phyloP scores from a whole-genome alignment of 2,329 filamentous ascomycete genomes.

The Teratosphaeria zuluensis region DNA sequence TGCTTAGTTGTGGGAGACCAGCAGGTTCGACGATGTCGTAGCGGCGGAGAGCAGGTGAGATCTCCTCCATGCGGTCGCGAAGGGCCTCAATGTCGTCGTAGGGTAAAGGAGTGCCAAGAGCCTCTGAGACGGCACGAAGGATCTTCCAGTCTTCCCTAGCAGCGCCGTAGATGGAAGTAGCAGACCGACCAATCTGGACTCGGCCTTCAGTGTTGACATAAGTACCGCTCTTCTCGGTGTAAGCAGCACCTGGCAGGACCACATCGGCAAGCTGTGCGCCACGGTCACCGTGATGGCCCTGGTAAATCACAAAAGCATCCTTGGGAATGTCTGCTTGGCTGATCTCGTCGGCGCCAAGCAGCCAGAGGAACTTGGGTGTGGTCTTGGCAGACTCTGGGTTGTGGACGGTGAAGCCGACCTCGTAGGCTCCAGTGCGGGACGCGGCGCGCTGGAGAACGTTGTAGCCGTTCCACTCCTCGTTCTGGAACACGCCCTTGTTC shows the following conservation, averaged over 20 bases:
- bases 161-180: slow-evolving; percentile 79
- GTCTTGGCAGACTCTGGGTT: slow-evolving; percentile 73
- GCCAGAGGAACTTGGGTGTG: slow-evolving; percentile 90
- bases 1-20: slow-evolving; percentile 40
- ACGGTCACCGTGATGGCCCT: slow-evolving; percentile 92
- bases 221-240: slow-evolving; percentile 92
- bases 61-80: slow-evolving; percentile 88
- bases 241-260: slow-evolving; percentile 85
- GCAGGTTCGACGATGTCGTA: slow-evolving; percentile 81
- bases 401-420: slow-evolving; percentile 87
- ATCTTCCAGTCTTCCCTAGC: slow-evolving; percentile 99
- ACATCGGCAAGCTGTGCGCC: slow-evolving; percentile 90
- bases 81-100: slow-evolving; percentile 89
- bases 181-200: slow-evolving; percentile 85
- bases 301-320: slow-evolving; percentile 93
- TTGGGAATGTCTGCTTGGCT: slow-evolving; percentile 78
- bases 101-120: slow-evolving; percentile 73
- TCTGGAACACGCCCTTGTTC: slow-evolving; percentile 79
- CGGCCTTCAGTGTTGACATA: slow-evolving; percentile 98
- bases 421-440: slow-evolving; percentile 85
- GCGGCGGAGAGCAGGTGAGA: slow-evolving; percentile 77
- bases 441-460: slow-evolving; percentile 92
- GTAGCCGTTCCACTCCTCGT: slow-evolving; percentile 91
- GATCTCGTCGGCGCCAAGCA: slow-evolving; percentile 91
- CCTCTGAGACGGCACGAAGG: slow-evolving; percentile 83